Percentiles rank a stretch among this genome's conserved stretches.
phyloP scores from a whole-genome alignment of 169 alveolate species.

The Plasmodium knowlesi region DNA sequence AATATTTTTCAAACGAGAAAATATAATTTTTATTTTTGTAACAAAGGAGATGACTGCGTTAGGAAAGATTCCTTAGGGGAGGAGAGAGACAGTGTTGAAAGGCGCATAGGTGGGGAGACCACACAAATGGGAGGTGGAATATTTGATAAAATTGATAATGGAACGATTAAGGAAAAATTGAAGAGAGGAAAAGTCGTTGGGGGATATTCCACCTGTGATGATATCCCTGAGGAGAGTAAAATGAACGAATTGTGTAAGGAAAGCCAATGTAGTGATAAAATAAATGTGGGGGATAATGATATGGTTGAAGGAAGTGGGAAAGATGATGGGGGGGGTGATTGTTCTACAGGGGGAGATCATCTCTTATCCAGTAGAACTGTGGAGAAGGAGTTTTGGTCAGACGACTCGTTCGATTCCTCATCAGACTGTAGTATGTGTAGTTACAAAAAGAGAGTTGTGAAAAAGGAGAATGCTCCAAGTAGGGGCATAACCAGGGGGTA shows the following conservation, averaged over 20 bases:
- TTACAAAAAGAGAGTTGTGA: background rate
- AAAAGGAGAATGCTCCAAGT: background rate
- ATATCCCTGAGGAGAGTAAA: background rate
- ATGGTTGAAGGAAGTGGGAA: background rate
- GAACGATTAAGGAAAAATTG: background rate
- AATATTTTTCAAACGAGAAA: constrained; percentile 41
- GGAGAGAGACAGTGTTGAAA: background rate
- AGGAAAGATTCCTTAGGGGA: background rate
- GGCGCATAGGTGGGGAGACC: background rate
- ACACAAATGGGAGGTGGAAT: background rate
- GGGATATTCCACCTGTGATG: background rate
- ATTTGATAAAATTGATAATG: background rate
- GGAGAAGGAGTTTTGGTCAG: background rate
- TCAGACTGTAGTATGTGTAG: constrained; percentile 38
- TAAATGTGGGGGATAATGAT: background rate
- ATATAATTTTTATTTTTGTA: constrained; percentile 40
- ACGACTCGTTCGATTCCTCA: background rate
- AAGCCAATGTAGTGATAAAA: background rate
- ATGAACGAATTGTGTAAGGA: background rate
- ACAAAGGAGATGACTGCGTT: constrained; percentile 12
- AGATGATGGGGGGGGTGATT: background rate
- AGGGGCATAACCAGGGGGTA: constrained; percentile 37
- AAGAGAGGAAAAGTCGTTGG: background rate
- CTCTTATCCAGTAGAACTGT: background rate
- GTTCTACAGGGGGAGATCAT: background rate